Conservation (phyloP, 169 alveolate species). For the Eimeria maxima region DNA sequence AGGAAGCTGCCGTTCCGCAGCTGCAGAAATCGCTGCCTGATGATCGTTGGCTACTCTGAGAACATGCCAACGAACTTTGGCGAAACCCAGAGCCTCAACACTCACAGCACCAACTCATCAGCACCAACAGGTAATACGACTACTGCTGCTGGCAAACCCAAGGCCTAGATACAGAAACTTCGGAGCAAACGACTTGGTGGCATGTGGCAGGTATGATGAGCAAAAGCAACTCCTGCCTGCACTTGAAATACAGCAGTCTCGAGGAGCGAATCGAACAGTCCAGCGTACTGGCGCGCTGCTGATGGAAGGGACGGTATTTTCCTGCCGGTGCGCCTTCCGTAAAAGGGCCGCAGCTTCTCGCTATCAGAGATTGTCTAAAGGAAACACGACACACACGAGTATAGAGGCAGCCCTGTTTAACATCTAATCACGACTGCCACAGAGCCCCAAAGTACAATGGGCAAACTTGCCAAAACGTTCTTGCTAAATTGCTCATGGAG, state of each 20-base stretch:
- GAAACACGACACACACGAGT: background rate
- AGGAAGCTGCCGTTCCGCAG: conserved; percentile 55
- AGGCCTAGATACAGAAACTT: background rate
- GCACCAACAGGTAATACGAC: background rate
- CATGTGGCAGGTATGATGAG: background rate
- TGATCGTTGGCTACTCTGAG: conserved; percentile 22
- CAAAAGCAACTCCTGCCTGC: background rate
- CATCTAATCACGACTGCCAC: background rate
- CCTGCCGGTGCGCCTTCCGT: conserved; percentile 77
- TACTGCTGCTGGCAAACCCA: background rate
- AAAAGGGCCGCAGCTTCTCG: conserved; percentile 37
- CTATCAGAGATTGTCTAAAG: background rate
- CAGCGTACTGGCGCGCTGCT: conserved; percentile 59
- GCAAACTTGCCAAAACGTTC: background rate
- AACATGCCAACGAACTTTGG: background rate
- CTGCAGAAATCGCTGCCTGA: conserved; percentile 49
- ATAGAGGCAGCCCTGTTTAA: background rate
- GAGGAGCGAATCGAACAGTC: background rate
- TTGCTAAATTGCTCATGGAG: background rate
- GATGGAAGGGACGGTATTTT: conserved; percentile 69
- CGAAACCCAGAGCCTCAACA: background rate
- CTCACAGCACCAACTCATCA: too few relatives aligned
- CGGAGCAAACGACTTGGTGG: background rate
- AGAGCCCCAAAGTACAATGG: background rate
- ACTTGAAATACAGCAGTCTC: background rate